These are phyloP conservation scores for Globisporangium recalcitrans DNA, from an alignment of 352 stramenopile species.

Conservation along the genomic window DNA sequence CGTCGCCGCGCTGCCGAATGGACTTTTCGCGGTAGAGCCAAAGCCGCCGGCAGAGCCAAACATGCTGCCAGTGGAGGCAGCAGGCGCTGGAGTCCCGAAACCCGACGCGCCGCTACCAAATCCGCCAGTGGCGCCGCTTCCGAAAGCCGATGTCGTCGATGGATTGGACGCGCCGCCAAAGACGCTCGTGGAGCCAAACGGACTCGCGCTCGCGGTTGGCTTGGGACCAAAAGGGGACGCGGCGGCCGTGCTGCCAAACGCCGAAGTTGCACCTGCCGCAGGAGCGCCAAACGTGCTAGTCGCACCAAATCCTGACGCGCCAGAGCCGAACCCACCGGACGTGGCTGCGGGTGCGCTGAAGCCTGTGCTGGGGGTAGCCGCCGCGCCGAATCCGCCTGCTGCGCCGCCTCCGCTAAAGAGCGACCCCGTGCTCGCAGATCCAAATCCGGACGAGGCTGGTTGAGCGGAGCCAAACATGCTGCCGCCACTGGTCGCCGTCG, in stretches of 20 bases:
- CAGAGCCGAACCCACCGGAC: constrained; percentile 10
- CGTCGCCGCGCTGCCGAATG: constrained; percentile 33
- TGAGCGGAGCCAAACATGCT: constrained; percentile 26
- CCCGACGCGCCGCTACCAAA: constrained; percentile 20
- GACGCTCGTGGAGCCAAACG: constrained; percentile 43
- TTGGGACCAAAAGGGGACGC: constrained; percentile 57
- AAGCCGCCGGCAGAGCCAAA: constrained; percentile 42
- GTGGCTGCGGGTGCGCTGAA: constrained; percentile 16
- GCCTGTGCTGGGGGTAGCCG: constrained; percentile 1
- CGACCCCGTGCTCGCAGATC: constrained; percentile 13
- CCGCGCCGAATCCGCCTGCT: constrained; percentile 10
- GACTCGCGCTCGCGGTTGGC: constrained; percentile 45
- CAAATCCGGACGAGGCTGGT: constrained; percentile 32
- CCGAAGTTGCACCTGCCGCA: constrained; percentile 10
- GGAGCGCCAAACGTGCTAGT: constrained; percentile 18
- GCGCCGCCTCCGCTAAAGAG: constrained; percentile 24
- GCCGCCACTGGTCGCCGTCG: constrained; percentile 18
- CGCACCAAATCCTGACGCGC: constrained; percentile 33
- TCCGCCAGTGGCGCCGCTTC: constrained; percentile 5
- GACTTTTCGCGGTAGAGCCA: constrained; percentile 40
- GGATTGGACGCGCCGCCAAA: constrained; percentile 38
- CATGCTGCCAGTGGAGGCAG: constrained; percentile 17
- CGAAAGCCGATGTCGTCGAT: constrained; percentile 32
- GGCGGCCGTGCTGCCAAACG: constrained; percentile 27
- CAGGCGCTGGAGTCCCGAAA: constrained; percentile 31